Evolutionary conservation across 768 basidiomycete species (phyloP), one percentile per base, ranked within the genome.

Genomic region (Psilocybe cyanescens): DNA sequence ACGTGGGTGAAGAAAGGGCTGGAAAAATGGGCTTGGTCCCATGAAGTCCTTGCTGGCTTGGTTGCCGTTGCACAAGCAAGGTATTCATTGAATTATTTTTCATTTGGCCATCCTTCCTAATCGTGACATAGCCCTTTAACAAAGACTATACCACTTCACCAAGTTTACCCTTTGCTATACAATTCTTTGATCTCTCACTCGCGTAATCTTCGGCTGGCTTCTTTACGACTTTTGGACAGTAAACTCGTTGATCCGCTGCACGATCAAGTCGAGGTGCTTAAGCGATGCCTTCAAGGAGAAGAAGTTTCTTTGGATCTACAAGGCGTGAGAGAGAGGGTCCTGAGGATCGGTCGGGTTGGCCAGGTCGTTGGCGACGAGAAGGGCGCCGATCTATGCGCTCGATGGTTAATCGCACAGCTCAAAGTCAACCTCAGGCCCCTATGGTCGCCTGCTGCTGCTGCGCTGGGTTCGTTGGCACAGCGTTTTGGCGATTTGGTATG

Each of bases 361-460:
- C 83, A 86, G 61, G 80, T 84, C 4, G 81, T 91, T 8, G 86
- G 80, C 2, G 86, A 88, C 49, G 78, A 79, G 41, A 68, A 80
- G 41, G 84, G 84, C 16, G 86, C 87, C 0, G 88, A 92, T 60
- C 68, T 93, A 4, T 87, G 85, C 60, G 76, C 82, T 5, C 74
- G 88, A 45, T 95, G 94, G 91, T 71, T 95, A 19, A 83, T 90
- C 30, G 93, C 91, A 5, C 96, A 97, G 71, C 80, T 98, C 55
- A 98, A 99, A 77, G 91, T 98, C 62, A 97, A 95, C 71, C 77
- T 99, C 48, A 85, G 93, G 30, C 97, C 97, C 0, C 70, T 97
- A 14, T 99, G 96, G 91, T 84, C 87, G 3, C 90, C 95, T 16
- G 86, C 95, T 3, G 83, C 88, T 11, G 82, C 83, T 9, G 89